These are phyloP conservation scores for Rhypophila decipiens DNA, from an alignment of 495 filamentous ascomycete genomes.

Conservation along the genomic window DNA sequence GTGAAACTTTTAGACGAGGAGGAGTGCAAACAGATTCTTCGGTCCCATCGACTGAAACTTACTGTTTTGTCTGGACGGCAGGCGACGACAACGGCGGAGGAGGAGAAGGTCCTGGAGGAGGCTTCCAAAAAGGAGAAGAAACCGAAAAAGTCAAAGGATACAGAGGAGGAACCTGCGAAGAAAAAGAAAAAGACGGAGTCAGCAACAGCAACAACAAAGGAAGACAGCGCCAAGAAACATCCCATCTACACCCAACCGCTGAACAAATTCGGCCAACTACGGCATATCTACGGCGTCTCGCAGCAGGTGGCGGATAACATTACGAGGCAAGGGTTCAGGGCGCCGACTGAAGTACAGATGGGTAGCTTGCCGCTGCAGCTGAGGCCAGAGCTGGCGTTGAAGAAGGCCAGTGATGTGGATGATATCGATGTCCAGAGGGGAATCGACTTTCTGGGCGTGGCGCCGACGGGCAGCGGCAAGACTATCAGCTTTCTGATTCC, in stretches of 20 bases:
- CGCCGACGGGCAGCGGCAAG: slow-evolving; percentile 97
- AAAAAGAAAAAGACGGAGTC: slow-evolving; percentile 31
- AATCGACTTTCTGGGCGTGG: slow-evolving; percentile 75
- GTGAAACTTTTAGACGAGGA: slow-evolving; percentile 46
- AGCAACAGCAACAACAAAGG: slow-evolving; percentile 25
- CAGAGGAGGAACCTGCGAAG: slow-evolving; percentile 16
- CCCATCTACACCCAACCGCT: slow-evolving; percentile 70
- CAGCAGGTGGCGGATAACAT: slow-evolving; percentile 70
- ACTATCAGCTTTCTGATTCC: slow-evolving; percentile 89
- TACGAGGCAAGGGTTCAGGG: slow-evolving; percentile 69
- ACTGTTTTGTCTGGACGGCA: slow-evolving; percentile 49
- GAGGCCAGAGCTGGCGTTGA: slow-evolving; percentile 37
- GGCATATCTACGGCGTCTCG: slow-evolving; percentile 61
- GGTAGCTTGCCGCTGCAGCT: slow-evolving; percentile 75
- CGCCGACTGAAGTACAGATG: slow-evolving; percentile 92
- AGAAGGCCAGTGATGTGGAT: slow-evolving; percentile 14
- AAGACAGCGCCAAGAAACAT: slow-evolving; percentile 30
- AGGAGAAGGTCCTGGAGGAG: slow-evolving; percentile 23
- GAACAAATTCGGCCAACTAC: slow-evolving; percentile 67
- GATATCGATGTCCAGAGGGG: slow-evolving; percentile 23
- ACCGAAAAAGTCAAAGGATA: slow-evolving; percentile 5
- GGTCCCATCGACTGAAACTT: slow-evolving; percentile 81
- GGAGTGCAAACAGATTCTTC: slow-evolving; percentile 67
- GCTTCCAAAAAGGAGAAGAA: slow-evolving; percentile 39
- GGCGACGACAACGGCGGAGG: slow-evolving; percentile 20